phyloP scores from a whole-genome alignment of 1,139 yeast genomes.

The Debaryomycetaceae sp. region DNA sequence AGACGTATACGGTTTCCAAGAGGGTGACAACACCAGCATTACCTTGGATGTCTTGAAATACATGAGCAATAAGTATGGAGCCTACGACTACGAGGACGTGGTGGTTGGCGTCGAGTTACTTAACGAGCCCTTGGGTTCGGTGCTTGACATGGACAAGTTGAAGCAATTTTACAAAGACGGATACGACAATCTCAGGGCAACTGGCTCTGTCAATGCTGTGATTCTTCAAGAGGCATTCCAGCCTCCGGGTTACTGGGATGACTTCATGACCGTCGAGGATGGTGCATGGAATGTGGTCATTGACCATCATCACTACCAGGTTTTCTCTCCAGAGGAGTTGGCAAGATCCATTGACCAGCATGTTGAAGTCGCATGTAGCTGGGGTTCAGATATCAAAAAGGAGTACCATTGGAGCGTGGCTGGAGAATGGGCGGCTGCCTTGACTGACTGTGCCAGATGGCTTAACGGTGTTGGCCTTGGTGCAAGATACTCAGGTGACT shows the following conservation, averaged over 20 bases:
- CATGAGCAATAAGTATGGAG: conserved; percentile 60
- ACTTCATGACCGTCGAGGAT: conserved; percentile 34
- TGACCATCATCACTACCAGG: conserved; percentile 93
- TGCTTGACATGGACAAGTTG: conserved; percentile 55
- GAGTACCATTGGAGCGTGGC: conserved; percentile 74
- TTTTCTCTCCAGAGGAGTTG: conserved; percentile 65
- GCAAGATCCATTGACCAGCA: conserved; percentile 57
- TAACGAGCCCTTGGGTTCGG: conserved; percentile 85
- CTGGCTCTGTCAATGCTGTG: conserved; percentile 49
- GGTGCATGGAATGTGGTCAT: conserved; percentile 66
- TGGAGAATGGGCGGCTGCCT: conserved; percentile 95
- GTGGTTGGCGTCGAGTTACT: conserved; percentile 80
- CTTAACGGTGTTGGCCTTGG: conserved; percentile 89
- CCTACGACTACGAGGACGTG: conserved; percentile 60
- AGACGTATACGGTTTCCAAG: conserved; percentile 59
- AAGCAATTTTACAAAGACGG: conserved; percentile 55
- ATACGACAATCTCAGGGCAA: conserved; percentile 48
- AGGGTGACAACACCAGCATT: conserved; percentile 44
- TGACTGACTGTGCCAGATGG: conserved; percentile 92
- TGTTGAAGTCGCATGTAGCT: conserved; percentile 56
- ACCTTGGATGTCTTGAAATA: conserved; percentile 51
- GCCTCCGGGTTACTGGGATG: conserved; percentile 59
- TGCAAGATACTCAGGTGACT: conserved; percentile 78
- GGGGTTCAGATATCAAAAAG: conserved; percentile 47
- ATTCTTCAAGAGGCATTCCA: conserved; percentile 76